Evolutionary conservation across 2,329 filamentous ascomycete species (phyloP), one percentile per base, ranked within the genome.

Genomic region (Lizonia empirigonia): DNA sequence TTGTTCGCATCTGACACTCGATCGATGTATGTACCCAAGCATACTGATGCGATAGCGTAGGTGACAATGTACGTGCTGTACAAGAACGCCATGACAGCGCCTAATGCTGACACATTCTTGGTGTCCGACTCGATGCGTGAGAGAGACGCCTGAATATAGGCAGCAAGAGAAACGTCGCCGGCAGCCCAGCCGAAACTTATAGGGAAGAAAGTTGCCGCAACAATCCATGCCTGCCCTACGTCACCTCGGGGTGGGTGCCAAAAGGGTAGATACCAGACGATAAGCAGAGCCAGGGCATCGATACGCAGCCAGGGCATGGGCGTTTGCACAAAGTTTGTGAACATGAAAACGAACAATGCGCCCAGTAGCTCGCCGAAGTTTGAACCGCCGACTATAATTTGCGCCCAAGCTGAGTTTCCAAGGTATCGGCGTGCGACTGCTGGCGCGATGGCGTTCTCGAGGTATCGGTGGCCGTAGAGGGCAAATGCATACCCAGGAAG

Each of bases 271-370:
- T 78, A 79, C 78, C 78, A 81, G 4, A 80, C 73, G 20, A 79
- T 74, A 4, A 80, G 60, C 19, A 81, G 60, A 42, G 76, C 69
- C 26, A 80, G 52, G 2, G 78, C 74, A 51, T 81, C 79, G 7
- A 79, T 60, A 10, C 79, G 76, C 24, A 81, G 68, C 78, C 78
- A 81, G 1, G 77, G 78, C 52, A 81, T 79, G 2, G 79, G 79
- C 1, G 78, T 81, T 22, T 74, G 71, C 44, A 81, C 69, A 34
- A 77, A 55, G 40, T 80, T 78, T 33, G 77, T 79, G 56, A 79
- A 78, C 30, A 81, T 65, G 62, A 81, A 77, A 20, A 81, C 78
- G 48, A 75, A 75, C 8, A 77, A 60, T 2, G 78, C 78, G 15
- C 79, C 79, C 7, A 80, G 62, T 2, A 81, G 68, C 59, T 81